A percentile compares a stretch with the other conserved stretches of the same genome.
Conservation (phyloP, 1,284 basidiomycete species). For the Agroathelia rolfsii region DNA sequence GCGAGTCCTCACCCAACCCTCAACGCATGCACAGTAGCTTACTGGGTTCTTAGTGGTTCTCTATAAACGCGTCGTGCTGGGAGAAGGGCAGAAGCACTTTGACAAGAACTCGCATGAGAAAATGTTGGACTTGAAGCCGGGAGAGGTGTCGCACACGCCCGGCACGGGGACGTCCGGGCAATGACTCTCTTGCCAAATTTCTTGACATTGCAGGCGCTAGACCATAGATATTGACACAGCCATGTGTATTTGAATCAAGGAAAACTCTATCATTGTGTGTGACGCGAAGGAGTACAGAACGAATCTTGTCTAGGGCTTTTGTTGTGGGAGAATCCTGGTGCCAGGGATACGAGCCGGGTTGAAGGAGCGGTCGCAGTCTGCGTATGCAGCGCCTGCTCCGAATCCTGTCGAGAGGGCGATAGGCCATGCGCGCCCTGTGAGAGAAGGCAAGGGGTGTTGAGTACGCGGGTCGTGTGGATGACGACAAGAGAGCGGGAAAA, state of each 20-base stretch:
- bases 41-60: slow-evolving; percentile 48
- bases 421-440: slow-evolving; percentile 90
- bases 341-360: slow-evolving; percentile 91
- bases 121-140: slow-evolving; percentile 13
- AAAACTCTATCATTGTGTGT: slow-evolving; percentile 3
- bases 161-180: slow-evolving; percentile 10
- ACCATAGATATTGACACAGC: not conserved
- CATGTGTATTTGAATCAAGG: not conserved
- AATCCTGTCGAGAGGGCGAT: slow-evolving; percentile 90
- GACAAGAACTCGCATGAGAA: slow-evolving; percentile 15
- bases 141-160: slow-evolving; percentile 19
- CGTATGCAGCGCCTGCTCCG: slow-evolving; percentile 81
- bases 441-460: slow-evolving; percentile 8
- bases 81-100: slow-evolving; percentile 41
- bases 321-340: slow-evolving; percentile 58
- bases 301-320: slow-evolving; percentile 6
- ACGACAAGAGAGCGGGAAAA: slow-evolving; percentile 6
- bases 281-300: not conserved
- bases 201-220: slow-evolving; percentile 4
- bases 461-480: slow-evolving; percentile 8
- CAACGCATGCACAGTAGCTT: slow-evolving; percentile 10
- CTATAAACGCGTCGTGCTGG: slow-evolving; percentile 55
- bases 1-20: slow-evolving; percentile 17
- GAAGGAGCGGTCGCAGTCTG: slow-evolving; percentile 94
- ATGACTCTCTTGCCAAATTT: slow-evolving; percentile 5